Percentiles rank a stretch among this genome's conserved stretches.
phyloP scores from a whole-genome alignment of 371 early-diverging fungal species.

The Furculomyces boomerangus region DNA sequence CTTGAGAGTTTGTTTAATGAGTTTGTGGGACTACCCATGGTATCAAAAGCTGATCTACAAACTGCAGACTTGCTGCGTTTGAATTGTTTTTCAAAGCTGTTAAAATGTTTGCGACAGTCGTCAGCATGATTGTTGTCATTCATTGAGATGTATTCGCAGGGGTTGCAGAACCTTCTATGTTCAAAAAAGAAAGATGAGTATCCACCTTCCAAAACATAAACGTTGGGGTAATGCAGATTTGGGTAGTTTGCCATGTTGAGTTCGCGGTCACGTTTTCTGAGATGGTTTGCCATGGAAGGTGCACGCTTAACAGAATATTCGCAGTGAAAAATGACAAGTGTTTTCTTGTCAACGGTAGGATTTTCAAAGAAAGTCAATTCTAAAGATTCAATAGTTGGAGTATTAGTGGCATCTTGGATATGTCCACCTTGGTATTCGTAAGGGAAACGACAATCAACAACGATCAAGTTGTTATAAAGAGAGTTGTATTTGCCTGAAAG shows the following conservation, averaged over 20 bases:
- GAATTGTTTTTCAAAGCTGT: conserved; percentile 24
- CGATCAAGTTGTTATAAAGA: conserved; percentile 29
- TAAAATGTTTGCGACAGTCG: conserved; percentile 23
- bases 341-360: conserved; percentile 18
- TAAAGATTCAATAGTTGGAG: conserved; percentile 32
- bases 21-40: neutral
- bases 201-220: conserved; percentile 83
- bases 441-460: conserved; percentile 74
- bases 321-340: conserved; percentile 72
- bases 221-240: conserved; percentile 56
- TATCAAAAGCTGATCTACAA: neutral
- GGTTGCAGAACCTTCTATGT: conserved; percentile 32
- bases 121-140: conserved; percentile 20
- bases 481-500: conserved; percentile 25
- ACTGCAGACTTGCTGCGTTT: conserved; percentile 23
- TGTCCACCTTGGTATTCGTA: conserved; percentile 86
- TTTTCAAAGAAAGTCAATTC: conserved; percentile 21
- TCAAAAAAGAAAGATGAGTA: conserved; percentile 51
- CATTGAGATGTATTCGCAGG: conserved; percentile 55
- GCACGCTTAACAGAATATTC: conserved; percentile 75
- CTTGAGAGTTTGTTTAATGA: neutral
- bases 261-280: conserved; percentile 60
- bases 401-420: conserved; percentile 50
- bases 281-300: conserved; percentile 58
- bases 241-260: conserved; percentile 55